Percentiles rank a stretch among this genome's conserved stretches.
Conservation (phyloP, 495 filamentous ascomycete genomes). For the Aspergillus nidulans region DNA sequence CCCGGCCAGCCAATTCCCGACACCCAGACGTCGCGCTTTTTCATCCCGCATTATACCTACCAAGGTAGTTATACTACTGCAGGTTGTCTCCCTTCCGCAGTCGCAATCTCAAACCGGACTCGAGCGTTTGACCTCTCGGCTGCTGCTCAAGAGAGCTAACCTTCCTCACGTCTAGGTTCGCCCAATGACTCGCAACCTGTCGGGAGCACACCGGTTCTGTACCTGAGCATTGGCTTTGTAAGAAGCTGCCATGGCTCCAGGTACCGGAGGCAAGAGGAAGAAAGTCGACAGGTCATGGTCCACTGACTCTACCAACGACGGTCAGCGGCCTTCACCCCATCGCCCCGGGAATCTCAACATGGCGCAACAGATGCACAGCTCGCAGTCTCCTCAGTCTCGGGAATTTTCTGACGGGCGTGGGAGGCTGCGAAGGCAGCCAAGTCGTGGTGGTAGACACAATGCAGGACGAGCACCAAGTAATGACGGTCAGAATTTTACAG, state of each 20-base stretch:
- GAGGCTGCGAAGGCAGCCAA: slow-evolving; percentile 37
- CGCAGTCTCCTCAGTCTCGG: slow-evolving; percentile 29
- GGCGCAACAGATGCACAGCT: slow-evolving; percentile 51
- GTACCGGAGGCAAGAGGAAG: slow-evolving; percentile 55
- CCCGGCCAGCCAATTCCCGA: slow-evolving; percentile 6
- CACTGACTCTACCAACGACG: slow-evolving; percentile 48
- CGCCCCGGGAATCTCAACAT: slow-evolving; percentile 56
- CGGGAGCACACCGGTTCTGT: slow-evolving; percentile 25
- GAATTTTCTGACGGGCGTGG: slow-evolving; percentile 44
- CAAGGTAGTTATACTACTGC: background rate
- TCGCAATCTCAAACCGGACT: background rate
- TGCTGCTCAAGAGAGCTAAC: slow-evolving; percentile 14
- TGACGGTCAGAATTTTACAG: slow-evolving; percentile 31
- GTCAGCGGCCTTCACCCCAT: slow-evolving; percentile 58
- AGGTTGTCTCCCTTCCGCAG: slow-evolving; percentile 10
- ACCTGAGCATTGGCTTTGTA: slow-evolving; percentile 25
- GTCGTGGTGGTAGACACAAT: slow-evolving; percentile 40
- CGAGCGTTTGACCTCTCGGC: background rate
- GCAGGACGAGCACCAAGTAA: slow-evolving; percentile 29
- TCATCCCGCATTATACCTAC: slow-evolving; percentile 14
- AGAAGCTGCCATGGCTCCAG: slow-evolving; percentile 45
- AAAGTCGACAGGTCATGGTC: slow-evolving; percentile 51
- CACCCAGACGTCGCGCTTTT: slow-evolving; percentile 6
- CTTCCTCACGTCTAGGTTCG: slow-evolving; percentile 19
- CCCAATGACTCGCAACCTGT: slow-evolving; percentile 40